A percentile compares a stretch with the other conserved stretches of the same genome.
These are phyloP conservation scores for Huntiella bhutanensis DNA, from an alignment of 2,329 filamentous ascomycete genomes.

Conservation along the genomic window DNA sequence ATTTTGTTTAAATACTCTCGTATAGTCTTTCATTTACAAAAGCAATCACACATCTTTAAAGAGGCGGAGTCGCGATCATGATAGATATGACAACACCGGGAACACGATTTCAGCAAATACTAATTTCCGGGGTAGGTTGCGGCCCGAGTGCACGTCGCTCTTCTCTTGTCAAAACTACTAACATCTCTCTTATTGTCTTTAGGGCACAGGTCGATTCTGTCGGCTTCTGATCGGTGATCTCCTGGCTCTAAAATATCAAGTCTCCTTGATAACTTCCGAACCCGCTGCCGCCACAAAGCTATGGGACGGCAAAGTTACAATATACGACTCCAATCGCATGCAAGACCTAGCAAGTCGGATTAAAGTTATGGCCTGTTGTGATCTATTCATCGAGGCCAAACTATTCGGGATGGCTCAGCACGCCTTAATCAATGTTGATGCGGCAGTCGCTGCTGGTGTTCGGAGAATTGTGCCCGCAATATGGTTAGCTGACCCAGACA, in stretches of 20 bases:
- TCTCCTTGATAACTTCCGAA: neutral
- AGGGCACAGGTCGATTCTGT: conserved; percentile 1
- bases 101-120: too few relatives aligned
- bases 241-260: neutral
- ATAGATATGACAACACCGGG: too few relatives aligned
- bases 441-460: conserved; percentile 3
- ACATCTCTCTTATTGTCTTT: neutral
- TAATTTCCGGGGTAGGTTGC: neutral
- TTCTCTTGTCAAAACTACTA: too few relatives aligned
- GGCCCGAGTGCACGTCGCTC: too few relatives aligned
- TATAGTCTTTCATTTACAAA: too few relatives aligned
- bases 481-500: neutral
- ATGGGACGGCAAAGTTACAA: neutral
- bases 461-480: neutral
- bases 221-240: neutral
- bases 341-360: neutral
- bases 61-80: too few relatives aligned
- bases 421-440: neutral
- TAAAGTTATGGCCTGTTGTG: neutral
- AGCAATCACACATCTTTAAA: too few relatives aligned
- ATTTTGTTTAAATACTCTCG: too few relatives aligned
- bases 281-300: neutral
- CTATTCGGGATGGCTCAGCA: neutral
- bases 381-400: conserved; percentile 1
- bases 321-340: neutral